A percentile compares a stretch with the other conserved stretches of the same genome.
phyloP scores from a whole-genome alignment of 768 basidiomycete genomes.

The Russula brevipes region DNA sequence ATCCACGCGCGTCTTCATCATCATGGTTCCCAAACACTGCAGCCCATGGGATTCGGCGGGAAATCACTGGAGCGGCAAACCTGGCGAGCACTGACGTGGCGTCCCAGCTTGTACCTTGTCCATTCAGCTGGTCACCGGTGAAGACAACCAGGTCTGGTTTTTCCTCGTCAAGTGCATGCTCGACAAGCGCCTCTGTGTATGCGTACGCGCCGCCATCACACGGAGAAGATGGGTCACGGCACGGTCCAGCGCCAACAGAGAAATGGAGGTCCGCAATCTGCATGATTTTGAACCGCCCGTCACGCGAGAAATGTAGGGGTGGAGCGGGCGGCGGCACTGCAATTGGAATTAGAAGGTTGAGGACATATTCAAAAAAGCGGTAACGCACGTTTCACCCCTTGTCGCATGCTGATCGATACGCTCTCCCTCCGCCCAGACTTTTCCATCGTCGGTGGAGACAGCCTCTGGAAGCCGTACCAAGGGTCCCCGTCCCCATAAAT shows the following conservation, averaged over 20 bases:
- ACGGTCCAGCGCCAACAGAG: constrained; percentile 71
- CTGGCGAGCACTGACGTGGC: constrained; percentile 83
- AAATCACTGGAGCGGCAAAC: constrained; percentile 72
- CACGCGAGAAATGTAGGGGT: constrained; percentile 73
- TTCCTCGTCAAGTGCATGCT: constrained; percentile 65
- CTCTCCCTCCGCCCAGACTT: constrained; percentile 40
- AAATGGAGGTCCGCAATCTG: constrained; percentile 94
- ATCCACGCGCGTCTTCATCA: constrained; percentile 51
- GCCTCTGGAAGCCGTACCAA: constrained; percentile 81
- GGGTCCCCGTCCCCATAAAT: constrained; percentile 78
- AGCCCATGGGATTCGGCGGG: constrained; percentile 80
- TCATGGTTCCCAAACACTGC: constrained; percentile 96
- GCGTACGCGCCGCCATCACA: constrained; percentile 60
- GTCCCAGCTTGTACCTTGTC: constrained; percentile 88
- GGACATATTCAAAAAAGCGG: neutral
- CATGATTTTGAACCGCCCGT: constrained; percentile 84
- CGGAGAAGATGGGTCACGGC: constrained; percentile 65
- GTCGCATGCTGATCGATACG: constrained; percentile 63
- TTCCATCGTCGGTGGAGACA: constrained; percentile 52
- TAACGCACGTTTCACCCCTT: constrained; percentile 65
- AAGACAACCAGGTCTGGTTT: constrained; percentile 91
- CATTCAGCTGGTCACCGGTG: constrained; percentile 90
- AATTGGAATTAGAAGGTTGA: constrained; percentile 6
- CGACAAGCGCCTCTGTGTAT: constrained; percentile 69
- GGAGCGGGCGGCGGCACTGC: constrained; percentile 65